Base-by-base conservation (phyloP, 1,139 yeast genomes). In the Candida gigantensis region DNA sequence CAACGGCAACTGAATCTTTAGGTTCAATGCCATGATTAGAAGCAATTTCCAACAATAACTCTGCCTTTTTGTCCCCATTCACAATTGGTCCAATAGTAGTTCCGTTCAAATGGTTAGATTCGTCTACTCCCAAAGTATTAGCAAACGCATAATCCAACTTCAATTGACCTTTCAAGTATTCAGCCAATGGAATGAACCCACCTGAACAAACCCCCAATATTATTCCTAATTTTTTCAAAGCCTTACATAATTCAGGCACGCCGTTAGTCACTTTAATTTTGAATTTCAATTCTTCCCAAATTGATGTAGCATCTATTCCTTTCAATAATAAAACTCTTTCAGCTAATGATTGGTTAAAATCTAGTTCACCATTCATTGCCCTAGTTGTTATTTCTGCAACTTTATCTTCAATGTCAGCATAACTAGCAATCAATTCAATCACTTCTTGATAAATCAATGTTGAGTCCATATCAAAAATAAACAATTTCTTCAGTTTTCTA, bases 361-460 rank as follows among this genome's bases (percentile, higher is more conserved):
- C 97, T 16, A 94, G 68, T 54, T 92, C 96, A 18, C 97, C 97
- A 52, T 90, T 89, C 99, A 94, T 94, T 24, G 98, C 98, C 28
- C 90, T 72, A 30, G 85, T 89, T 4, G 99, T 94, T 53, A 94
- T 90, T 36, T 74, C 67, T 2, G 66, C 64, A 2, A 62, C 66
- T 39, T 57, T 52, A 28, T 57, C 57, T 43, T 61, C 65, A 25
- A 62, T 62, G 32, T 58, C 49, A 9, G 68, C 67, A 39, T 62
- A 60, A 7, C 60, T 88, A 3, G 98, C 98, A 48, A 94, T 90
- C 55, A 92, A 66, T 57, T 94, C 99, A 49, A 92, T 92, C 32
- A 92, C 97, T 62, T 94, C 99, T 62, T 94, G 97, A 59, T 86
- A 83, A 49, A 94, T 94, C 55, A 94, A 68, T 0, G 98, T 94